These are phyloP conservation scores for Cladobotryum mycophilum DNA, from an alignment of 2,329 filamentous ascomycete genomes.

Conservation along the genomic window DNA sequence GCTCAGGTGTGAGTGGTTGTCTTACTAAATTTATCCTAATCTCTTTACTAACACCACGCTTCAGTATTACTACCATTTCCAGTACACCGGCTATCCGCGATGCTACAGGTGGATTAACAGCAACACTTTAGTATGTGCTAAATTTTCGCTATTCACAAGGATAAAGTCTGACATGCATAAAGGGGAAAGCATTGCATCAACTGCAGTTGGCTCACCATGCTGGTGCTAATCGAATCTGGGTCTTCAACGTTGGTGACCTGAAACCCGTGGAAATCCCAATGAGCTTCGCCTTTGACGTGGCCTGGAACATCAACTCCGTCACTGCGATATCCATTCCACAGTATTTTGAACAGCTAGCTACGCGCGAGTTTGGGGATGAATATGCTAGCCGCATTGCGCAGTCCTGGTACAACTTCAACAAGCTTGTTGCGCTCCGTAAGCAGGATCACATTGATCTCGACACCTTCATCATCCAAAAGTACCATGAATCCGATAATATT, in stretches of 20 bases:
- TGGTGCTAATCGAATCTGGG: constrained; percentile 49
- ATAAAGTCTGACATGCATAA: not conserved
- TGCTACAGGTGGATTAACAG: constrained; percentile 59
- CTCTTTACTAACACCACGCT: constrained; percentile 12
- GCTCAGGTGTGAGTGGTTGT: constrained; percentile 43
- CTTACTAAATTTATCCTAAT: not conserved
- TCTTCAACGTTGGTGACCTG: constrained; percentile 57
- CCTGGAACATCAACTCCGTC: constrained; percentile 46
- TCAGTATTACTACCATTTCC: constrained; percentile 47
- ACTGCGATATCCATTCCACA: constrained; percentile 31
- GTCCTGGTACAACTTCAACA: constrained; percentile 48
- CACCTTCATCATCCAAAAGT: constrained; percentile 53
- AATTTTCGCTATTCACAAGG: rapidly evolving
- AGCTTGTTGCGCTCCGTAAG: constrained; percentile 45
- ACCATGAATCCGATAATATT: constrained; percentile 52
- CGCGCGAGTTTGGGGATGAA: constrained; percentile 44
- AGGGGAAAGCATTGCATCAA: constrained; percentile 41
- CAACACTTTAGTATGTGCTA: constrained; percentile 41
- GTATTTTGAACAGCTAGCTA: constrained; percentile 42
- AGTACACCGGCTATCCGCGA: constrained; percentile 56
- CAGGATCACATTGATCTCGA: constrained; percentile 53
- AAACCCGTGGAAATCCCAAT: constrained; percentile 53
- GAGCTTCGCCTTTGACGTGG: constrained; percentile 49
- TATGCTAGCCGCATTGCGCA: constrained; percentile 40
- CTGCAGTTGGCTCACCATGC: constrained; percentile 46